Percentiles rank a stretch among this genome's conserved stretches.
phyloP scores from a whole-genome alignment of 2,329 filamentous ascomycete species.

The Calonectria pseudoturangicola region DNA sequence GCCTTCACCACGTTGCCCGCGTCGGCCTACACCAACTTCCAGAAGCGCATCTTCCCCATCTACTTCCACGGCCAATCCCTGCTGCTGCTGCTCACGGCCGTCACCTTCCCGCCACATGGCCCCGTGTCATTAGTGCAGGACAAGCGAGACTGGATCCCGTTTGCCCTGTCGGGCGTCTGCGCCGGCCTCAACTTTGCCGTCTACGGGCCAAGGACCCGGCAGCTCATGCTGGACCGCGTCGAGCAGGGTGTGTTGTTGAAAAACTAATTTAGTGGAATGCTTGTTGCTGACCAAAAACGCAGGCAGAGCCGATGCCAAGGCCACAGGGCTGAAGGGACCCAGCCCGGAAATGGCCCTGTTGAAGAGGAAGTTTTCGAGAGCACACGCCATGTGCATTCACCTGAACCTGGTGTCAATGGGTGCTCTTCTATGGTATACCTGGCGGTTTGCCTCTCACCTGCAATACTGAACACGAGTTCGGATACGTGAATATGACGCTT shows the following conservation, averaged over 20 bases:
- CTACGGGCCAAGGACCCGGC: conserved; percentile 61
- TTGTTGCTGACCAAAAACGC: background rate
- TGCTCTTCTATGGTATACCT: conserved; percentile 56
- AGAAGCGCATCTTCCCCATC: conserved; percentile 64
- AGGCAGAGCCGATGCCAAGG: conserved; percentile 44
- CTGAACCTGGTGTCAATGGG: conserved; percentile 62
- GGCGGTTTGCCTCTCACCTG: conserved; percentile 53
- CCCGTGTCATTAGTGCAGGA: conserved; percentile 54
- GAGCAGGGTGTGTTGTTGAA: conserved; percentile 46
- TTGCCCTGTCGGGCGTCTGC: conserved; percentile 57
- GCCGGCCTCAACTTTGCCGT: conserved; percentile 59
- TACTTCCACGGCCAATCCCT: conserved; percentile 63
- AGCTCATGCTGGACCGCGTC: conserved; percentile 53
- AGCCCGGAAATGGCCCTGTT: conserved; percentile 43
- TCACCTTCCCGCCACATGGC: conserved; percentile 59
- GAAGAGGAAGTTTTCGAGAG: conserved; percentile 58
- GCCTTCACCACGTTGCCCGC: conserved; percentile 58
- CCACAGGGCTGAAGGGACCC: conserved; percentile 31
- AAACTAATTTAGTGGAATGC: no score
- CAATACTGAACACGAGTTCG: conserved; percentile 27
- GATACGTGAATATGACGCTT: background rate
- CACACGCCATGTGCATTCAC: conserved; percentile 66
- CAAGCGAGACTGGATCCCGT: conserved; percentile 59
- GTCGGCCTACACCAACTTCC: conserved; percentile 61
- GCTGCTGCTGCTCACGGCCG: conserved; percentile 58